A percentile compares a stretch with the other conserved stretches of the same genome.
Evolutionary conservation across 768 basidiomycete genomes (phyloP).

Genomic region (Trametes cinnabarina): DNA sequence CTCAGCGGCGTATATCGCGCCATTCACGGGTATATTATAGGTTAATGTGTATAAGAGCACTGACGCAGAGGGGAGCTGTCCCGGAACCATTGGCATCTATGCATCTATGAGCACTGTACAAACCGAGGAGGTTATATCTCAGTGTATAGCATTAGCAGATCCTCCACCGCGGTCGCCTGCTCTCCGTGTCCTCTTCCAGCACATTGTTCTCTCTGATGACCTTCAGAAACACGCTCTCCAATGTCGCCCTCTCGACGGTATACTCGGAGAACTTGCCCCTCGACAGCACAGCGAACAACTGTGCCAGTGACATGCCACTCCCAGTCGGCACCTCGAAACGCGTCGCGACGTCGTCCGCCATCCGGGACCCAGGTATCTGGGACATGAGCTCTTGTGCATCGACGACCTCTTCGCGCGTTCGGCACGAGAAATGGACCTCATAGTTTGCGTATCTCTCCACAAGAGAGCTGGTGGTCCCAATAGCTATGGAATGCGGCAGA

Average conservation of each 20-base stretch:
- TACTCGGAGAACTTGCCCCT: slow-evolving; percentile 60
- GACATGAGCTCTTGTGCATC: slow-evolving; percentile 62
- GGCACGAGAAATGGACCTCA: slow-evolving; percentile 73
- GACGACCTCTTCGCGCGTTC: slow-evolving; percentile 56
- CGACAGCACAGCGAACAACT: slow-evolving; percentile 54
- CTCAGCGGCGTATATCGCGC: background rate
- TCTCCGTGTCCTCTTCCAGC: slow-evolving; percentile 42
- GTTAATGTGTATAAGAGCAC: background rate
- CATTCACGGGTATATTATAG: too few species aligned
- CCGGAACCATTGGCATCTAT: background rate
- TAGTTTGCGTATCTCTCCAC: slow-evolving; percentile 69
- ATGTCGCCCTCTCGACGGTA: slow-evolving; percentile 64
- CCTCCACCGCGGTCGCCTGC: slow-evolving; percentile 17
- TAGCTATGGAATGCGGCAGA: slow-evolving; percentile 39
- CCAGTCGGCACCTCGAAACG: slow-evolving; percentile 69
- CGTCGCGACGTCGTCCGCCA: slow-evolving; percentile 73
- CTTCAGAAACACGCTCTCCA: slow-evolving; percentile 74
- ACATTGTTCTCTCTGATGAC: slow-evolving; percentile 64
- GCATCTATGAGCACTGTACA: too few species aligned
- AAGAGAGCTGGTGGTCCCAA: slow-evolving; percentile 64
- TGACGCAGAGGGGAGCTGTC: background rate
- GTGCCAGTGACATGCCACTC: slow-evolving; percentile 48
- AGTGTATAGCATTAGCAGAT: slow-evolving; percentile 12
- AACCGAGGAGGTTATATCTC: too few species aligned
- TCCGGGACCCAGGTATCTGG: slow-evolving; percentile 57